These are phyloP conservation scores for Acorus calamus DNA, from an alignment of 106 monocot genomes.

Conservation along the genomic window DNA sequence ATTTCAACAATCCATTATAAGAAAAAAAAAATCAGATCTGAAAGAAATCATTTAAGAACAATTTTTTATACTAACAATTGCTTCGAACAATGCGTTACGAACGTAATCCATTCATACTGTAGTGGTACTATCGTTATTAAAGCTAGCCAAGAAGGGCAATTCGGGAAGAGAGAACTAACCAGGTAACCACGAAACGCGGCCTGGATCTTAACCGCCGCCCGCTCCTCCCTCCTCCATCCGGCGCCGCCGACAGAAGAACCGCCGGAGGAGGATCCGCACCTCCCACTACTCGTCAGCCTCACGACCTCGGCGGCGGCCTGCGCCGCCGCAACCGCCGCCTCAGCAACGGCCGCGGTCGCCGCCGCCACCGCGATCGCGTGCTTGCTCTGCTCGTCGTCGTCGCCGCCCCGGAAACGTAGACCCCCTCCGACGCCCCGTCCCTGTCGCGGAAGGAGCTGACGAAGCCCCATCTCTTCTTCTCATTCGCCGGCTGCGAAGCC, in stretches of 20 bases:
- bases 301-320: slow-evolving; percentile 69
- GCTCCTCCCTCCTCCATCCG: slow-evolving; percentile 28
- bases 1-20: too few species aligned
- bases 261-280: too few species aligned
- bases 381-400: slow-evolving; percentile 43
- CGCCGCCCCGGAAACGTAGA: neutral
- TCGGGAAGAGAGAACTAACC: slow-evolving; percentile 46
- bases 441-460: slow-evolving; percentile 53
- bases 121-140: too few species aligned
- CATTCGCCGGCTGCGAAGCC: slow-evolving; percentile 5
- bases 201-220: slow-evolving; percentile 73
- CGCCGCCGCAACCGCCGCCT: slow-evolving; percentile 67
- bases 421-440: slow-evolving; percentile 3
- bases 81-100: too few species aligned
- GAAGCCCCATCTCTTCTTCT: slow-evolving; percentile 38
- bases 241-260: neutral
- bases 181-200: slow-evolving; percentile 76
- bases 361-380: slow-evolving; percentile 67
- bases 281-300: slow-evolving; percentile 59
- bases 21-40: too few species aligned
- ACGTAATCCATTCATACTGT: too few species aligned
- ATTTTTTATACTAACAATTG: too few species aligned
- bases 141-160: too few species aligned
- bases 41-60: too few species aligned
- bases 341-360: slow-evolving; percentile 75